Evolutionary conservation across 2,329 filamentous ascomycete species (phyloP).

Genomic region (Hymenotorrendiella dingleyae): DNA sequence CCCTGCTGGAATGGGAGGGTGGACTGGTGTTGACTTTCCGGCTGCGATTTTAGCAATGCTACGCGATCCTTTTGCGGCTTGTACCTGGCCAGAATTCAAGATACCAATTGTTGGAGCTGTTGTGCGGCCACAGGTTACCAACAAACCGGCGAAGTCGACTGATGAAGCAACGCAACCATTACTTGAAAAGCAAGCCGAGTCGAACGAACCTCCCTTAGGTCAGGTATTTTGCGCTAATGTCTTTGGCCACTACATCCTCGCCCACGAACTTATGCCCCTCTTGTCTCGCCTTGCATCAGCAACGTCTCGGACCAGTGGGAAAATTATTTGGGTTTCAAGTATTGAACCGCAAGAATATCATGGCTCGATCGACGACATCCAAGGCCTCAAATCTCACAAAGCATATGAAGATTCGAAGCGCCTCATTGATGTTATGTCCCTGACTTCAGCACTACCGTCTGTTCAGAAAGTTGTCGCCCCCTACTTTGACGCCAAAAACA

Average conservation of each 20-base stretch:
- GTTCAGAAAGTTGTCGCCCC: constrained; percentile 48
- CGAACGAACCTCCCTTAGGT: constrained; percentile 57
- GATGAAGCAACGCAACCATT: constrained; percentile 26
- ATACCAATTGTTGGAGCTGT: constrained; percentile 48
- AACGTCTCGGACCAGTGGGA: constrained; percentile 21
- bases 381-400: constrained; percentile 53
- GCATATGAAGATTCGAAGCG: constrained; percentile 88
- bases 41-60: constrained; percentile 46
- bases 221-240: constrained; percentile 87
- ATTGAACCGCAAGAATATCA: constrained; percentile 56
- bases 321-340: constrained; percentile 80
- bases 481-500: constrained; percentile 45
- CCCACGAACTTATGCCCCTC: constrained; percentile 72
- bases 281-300: constrained; percentile 38
- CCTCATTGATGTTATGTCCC: constrained; percentile 74
- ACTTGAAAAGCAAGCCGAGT: constrained; percentile 12
- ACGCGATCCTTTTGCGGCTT: constrained; percentile 58
- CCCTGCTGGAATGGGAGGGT: constrained; percentile 86
- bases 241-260: constrained; percentile 90
- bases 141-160: not conserved
- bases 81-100: constrained; percentile 78
- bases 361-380: constrained; percentile 65
- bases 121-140: constrained; percentile 45
- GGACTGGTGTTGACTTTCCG: constrained; percentile 70
- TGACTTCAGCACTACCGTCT: constrained; percentile 65